Conservation (phyloP, 2,329 filamentous ascomycete genomes). For the Salinomyces thailandicus region DNA sequence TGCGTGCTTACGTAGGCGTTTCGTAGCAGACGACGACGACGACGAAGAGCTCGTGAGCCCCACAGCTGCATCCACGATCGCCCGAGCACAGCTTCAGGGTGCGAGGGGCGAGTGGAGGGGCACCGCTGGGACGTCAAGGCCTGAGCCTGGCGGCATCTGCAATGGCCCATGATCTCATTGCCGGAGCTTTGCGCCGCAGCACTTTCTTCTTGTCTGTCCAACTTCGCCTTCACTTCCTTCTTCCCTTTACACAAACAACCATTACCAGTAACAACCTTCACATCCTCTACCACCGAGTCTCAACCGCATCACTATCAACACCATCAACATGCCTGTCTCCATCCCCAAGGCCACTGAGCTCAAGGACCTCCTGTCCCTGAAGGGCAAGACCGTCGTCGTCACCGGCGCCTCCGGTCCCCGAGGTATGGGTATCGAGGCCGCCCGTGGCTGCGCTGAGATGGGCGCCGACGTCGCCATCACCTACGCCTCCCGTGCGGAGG, state of each 20-base stretch:
- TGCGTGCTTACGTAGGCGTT: too few relatives aligned
- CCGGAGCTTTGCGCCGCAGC: not conserved
- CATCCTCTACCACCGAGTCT: not conserved
- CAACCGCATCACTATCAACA: slow-evolving; percentile 7
- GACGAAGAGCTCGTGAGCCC: too few relatives aligned
- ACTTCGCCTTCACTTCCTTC: not conserved
- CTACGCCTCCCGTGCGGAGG: slow-evolving; percentile 50
- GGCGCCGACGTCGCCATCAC: slow-evolving; percentile 57
- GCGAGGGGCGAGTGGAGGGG: too few relatives aligned
- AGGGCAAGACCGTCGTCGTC: slow-evolving; percentile 44
- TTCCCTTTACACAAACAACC: not conserved
- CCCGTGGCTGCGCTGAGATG: slow-evolving; percentile 54
- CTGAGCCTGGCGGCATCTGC: too few relatives aligned
- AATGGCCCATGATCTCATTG: not conserved
- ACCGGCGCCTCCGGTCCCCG: slow-evolving; percentile 50
- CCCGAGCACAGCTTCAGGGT: too few relatives aligned
- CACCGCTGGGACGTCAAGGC: too few relatives aligned
- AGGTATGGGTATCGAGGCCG: slow-evolving; percentile 58
- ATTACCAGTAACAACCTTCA: not conserved
- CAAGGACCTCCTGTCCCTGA: slow-evolving; percentile 44
- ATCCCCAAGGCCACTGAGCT: slow-evolving; percentile 50
- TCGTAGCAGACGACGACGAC: too few relatives aligned
- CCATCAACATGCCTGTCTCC: slow-evolving; percentile 40
- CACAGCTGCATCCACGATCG: too few relatives aligned
- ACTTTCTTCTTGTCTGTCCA: not conserved